Evolutionary conservation across 495 filamentous ascomycete genomes (phyloP).

Genomic region (Penicillium nucicola): DNA sequence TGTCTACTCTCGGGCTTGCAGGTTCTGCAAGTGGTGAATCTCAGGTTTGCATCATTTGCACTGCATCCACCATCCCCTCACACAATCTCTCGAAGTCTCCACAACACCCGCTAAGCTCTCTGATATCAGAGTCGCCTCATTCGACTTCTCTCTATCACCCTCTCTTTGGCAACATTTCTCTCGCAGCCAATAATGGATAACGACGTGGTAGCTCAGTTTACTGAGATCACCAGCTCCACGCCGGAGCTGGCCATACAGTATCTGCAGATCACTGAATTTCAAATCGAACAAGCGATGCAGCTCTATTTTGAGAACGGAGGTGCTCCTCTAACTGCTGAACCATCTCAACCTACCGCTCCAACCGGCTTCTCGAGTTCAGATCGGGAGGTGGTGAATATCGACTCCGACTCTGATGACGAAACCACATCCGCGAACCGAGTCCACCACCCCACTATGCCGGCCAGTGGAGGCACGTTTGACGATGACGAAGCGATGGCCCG

Average conservation of each 20-base stretch:
- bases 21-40: conserved; percentile 1
- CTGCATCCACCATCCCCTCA: conserved; percentile 15
- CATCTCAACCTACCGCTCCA: conserved; percentile 23
- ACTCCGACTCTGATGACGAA: conserved; percentile 69
- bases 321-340: conserved; percentile 44
- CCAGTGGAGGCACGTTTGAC: conserved; percentile 47
- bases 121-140: not conserved
- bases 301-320: conserved; percentile 84
- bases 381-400: conserved; percentile 65
- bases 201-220: conserved; percentile 49
- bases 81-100: conserved; percentile 1
- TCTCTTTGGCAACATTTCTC: conserved; percentile 31
- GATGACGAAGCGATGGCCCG: conserved; percentile 93
- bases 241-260: conserved; percentile 71
- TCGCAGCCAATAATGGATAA: conserved; percentile 59
- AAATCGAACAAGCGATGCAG: conserved; percentile 80
- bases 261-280: conserved; percentile 74
- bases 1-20: not conserved
- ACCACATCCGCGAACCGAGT: not conserved
- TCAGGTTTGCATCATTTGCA: conserved; percentile 41
- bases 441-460: conserved; percentile 5
- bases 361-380: conserved; percentile 44
- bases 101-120: conserved; percentile 16
- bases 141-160: conserved; percentile 38
- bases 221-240: conserved; percentile 61